Evolutionary conservation across 331 rosid species (phyloP).

Genomic region (Saraca asoca): DNA sequence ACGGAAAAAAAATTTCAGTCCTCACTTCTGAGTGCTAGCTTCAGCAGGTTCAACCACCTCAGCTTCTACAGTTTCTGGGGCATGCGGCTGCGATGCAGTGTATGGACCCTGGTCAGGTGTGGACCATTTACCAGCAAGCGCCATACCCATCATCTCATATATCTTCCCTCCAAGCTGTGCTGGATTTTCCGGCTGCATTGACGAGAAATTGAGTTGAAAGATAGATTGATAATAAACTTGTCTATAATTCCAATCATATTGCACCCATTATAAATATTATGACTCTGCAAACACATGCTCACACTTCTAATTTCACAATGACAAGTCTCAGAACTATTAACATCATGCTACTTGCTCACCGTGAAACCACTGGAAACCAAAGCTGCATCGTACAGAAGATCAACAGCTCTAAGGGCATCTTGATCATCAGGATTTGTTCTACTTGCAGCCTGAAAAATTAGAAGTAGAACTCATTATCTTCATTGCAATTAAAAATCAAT

Average conservation of each 20-base stretch:
- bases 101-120: constrained; percentile 41
- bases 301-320: constrained; percentile 5
- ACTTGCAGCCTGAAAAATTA: constrained; percentile 64
- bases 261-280: neutral
- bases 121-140: constrained; percentile 77
- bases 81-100: constrained; percentile 34
- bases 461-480: constrained; percentile 4
- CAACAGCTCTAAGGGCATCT: constrained; percentile 85
- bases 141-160: constrained; percentile 91
- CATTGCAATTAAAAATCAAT: constrained; percentile 10
- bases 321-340: neutral
- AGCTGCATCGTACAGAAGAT: constrained; percentile 92
- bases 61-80: constrained; percentile 61
- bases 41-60: constrained; percentile 82
- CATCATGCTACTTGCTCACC: constrained; percentile 46
- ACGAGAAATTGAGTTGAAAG: constrained; percentile 22
- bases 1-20: constrained; percentile 24
- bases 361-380: constrained; percentile 94
- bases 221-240: no score
- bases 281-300: neutral
- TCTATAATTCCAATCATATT: neutral
- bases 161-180: constrained; percentile 93
- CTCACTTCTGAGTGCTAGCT: constrained; percentile 60
- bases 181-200: constrained; percentile 93
- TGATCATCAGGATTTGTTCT: constrained; percentile 71